Conservation (phyloP, 495 filamentous ascomycete genomes). For the Aspergillus haitiensis region DNA sequence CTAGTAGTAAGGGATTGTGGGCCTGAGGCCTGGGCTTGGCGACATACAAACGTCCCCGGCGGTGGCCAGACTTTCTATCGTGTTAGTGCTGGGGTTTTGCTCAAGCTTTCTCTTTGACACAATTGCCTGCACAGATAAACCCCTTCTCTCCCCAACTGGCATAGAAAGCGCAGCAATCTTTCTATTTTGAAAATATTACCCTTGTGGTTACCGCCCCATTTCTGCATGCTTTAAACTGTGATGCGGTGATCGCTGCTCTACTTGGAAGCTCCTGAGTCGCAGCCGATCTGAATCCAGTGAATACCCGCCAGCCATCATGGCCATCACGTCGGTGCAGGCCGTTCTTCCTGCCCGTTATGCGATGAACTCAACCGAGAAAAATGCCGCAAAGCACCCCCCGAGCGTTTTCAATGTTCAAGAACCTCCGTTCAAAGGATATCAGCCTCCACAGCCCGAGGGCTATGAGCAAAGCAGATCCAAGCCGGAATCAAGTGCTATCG, state of each 20-base stretch:
- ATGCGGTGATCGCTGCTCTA: slow-evolving; percentile 35
- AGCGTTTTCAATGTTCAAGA: slow-evolving; percentile 62
- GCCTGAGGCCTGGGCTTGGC: slow-evolving; percentile 23
- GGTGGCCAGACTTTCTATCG: slow-evolving; percentile 23
- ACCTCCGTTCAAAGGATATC: slow-evolving; percentile 73
- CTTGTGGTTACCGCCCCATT: background rate
- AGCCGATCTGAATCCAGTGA: slow-evolving; percentile 27
- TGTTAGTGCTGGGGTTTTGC: slow-evolving; percentile 17
- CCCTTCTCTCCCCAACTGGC: slow-evolving; percentile 1
- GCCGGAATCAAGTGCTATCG: slow-evolving; percentile 68
- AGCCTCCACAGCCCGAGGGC: slow-evolving; percentile 65
- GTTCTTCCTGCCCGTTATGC: slow-evolving; percentile 38
- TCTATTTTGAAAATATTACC: background rate
- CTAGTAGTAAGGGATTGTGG: background rate
- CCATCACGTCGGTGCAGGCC: slow-evolving; percentile 48
- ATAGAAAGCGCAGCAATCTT: background rate
- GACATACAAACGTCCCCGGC: slow-evolving; percentile 21
- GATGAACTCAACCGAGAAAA: slow-evolving; percentile 36
- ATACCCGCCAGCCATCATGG: slow-evolving; percentile 41
- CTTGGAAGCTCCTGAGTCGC: slow-evolving; percentile 32
- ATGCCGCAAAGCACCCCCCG: slow-evolving; percentile 49
- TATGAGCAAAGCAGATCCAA: slow-evolving; percentile 60
- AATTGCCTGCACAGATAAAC: slow-evolving; percentile 8
- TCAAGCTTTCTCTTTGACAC: slow-evolving; percentile 6
- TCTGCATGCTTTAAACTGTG: slow-evolving; percentile 24